Conservation (phyloP, 352 stramenopile species). For the Globisporangium radiosum region DNA sequence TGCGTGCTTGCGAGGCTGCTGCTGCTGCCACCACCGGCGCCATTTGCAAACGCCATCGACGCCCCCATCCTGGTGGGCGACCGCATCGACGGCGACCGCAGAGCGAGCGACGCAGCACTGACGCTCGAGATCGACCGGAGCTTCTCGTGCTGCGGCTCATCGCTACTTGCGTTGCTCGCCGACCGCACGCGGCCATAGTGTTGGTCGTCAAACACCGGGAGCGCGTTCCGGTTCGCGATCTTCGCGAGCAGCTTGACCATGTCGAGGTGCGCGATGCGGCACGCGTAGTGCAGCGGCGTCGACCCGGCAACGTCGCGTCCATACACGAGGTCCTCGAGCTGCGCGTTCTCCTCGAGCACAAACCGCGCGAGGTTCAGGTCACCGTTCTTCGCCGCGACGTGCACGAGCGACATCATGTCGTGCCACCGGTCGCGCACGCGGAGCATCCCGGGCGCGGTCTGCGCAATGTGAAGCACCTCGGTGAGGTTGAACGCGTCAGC, state of each 20-base stretch:
- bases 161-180: constrained; percentile 59
- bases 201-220: constrained; percentile 42
- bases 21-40: constrained; percentile 3
- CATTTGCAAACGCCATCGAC: constrained; percentile 1
- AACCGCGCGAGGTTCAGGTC: constrained; percentile 81
- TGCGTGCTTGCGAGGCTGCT: constrained; percentile 5
- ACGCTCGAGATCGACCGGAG: constrained; percentile 52
- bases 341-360: constrained; percentile 70
- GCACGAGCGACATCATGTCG: constrained; percentile 84
- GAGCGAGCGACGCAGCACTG: constrained; percentile 23
- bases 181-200: constrained; percentile 42
- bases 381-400: constrained; percentile 85
- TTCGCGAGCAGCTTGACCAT: constrained; percentile 83
- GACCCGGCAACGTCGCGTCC: constrained; percentile 67
- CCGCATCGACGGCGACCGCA: constrained; percentile 50
- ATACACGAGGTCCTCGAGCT: constrained; percentile 84
- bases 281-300: constrained; percentile 82
- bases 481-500: constrained; percentile 76
- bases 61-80: constrained; percentile 23
- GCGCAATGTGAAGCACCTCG: constrained; percentile 71
- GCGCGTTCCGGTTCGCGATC: constrained; percentile 80
- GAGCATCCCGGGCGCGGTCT: constrained; percentile 75
- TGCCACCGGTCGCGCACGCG: constrained; percentile 66
- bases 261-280: constrained; percentile 66
- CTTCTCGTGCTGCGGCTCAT: constrained; percentile 28